Conservation (phyloP, 371 early-diverging fungal species). For the Actinomortierella wolfii region DNA sequence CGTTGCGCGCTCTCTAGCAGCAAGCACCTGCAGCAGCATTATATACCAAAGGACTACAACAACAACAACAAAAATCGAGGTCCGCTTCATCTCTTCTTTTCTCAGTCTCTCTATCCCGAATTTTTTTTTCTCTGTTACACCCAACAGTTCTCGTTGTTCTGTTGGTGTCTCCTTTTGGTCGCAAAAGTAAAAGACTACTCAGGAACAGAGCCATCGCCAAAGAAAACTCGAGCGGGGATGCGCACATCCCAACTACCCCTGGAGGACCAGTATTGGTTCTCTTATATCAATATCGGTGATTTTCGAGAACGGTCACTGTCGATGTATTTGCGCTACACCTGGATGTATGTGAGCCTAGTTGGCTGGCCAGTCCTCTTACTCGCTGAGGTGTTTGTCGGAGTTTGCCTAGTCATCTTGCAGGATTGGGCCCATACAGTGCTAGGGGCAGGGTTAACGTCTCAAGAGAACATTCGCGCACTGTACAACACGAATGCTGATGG, state of each 20-base stretch:
- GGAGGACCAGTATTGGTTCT: slow-evolving; percentile 21
- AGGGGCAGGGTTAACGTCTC: slow-evolving; percentile 5
- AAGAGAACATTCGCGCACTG: no score
- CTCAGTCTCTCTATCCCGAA: no score
- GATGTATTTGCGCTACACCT: slow-evolving; percentile 11
- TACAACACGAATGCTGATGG: background rate
- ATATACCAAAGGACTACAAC: no score
- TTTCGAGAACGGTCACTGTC: slow-evolving; percentile 20
- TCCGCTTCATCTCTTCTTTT: no score
- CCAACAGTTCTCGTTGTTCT: no score
- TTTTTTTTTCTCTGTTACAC: no score
- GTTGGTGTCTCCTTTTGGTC: no score
- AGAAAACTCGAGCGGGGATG: background rate
- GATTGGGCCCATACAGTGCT: slow-evolving; percentile 17
- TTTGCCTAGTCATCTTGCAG: slow-evolving; percentile 13
- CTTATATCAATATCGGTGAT: slow-evolving; percentile 11
- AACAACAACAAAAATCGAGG: no score
- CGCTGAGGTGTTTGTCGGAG: slow-evolving; percentile 21
- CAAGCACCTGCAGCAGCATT: no score
- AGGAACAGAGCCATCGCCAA: background rate
- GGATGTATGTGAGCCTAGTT: slow-evolving; percentile 10
- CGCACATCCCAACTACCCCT: background rate
- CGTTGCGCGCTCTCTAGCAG: no score
- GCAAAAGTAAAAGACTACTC: background rate
- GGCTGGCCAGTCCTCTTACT: slow-evolving; percentile 7